These are phyloP conservation scores for Quercus glauca DNA, from an alignment of 306 rosid genomes.

Conservation along the genomic window DNA sequence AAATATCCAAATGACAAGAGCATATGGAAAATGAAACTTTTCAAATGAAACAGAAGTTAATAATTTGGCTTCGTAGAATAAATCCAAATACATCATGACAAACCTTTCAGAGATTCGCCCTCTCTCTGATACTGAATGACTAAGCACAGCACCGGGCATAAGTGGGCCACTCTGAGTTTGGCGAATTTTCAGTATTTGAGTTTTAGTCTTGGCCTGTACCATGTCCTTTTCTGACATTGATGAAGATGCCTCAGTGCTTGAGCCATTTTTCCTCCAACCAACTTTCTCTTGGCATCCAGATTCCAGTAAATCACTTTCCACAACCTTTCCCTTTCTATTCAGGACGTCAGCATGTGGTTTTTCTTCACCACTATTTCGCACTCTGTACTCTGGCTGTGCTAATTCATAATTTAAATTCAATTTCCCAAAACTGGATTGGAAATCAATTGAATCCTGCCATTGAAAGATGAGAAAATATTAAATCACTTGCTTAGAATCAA, in stretches of 20 bases:
- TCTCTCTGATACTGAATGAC: conserved; percentile 70
- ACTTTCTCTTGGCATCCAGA: conserved; percentile 39
- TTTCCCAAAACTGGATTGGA: conserved; percentile 42
- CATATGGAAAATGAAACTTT: background rate
- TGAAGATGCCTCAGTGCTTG: conserved; percentile 41
- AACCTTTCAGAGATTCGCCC: conserved; percentile 59
- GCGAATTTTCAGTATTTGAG: conserved; percentile 49
- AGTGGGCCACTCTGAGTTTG: conserved; percentile 91
- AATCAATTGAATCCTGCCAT: conserved; percentile 52
- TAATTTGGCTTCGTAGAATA: conserved; percentile 1
- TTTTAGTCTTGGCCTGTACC: conserved; percentile 46
- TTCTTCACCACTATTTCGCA: conserved; percentile 42
- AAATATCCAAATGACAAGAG: background rate
- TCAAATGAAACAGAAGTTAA: background rate
- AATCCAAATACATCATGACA: conserved; percentile 8
- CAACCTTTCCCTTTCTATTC: conserved; percentile 42
- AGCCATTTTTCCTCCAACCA: conserved; percentile 47
- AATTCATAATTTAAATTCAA: conserved; percentile 43
- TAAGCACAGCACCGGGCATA: conserved; percentile 59
- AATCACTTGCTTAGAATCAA: background rate
- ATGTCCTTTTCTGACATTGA: conserved; percentile 47
- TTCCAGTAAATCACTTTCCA: conserved; percentile 47
- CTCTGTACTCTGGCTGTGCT: conserved; percentile 36
- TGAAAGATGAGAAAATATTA: conserved; percentile 1
- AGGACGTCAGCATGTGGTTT: conserved; percentile 35